Conservation (phyloP, 345 rosid species). For the Tarenaya hassleriana region DNA sequence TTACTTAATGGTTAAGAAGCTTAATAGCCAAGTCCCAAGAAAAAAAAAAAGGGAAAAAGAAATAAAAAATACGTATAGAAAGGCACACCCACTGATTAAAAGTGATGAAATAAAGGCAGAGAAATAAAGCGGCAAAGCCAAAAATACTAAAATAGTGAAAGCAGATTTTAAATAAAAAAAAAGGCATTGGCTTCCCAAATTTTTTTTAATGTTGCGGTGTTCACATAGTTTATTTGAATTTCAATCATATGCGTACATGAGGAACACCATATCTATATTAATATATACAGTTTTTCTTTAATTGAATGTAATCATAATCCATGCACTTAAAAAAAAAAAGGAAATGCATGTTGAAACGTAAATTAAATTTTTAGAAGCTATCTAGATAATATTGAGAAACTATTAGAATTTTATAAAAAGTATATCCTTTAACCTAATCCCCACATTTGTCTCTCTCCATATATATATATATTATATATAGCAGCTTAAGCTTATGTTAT, state of each 20-base stretch:
- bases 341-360: too few species aligned
- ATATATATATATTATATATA: too few species aligned
- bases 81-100: conserved; percentile 26
- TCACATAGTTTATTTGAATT: not conserved
- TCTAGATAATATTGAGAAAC: too few species aligned
- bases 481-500: not conserved
- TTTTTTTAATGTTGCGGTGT: conserved; percentile 11
- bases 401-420: too few species aligned
- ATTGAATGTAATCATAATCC: too few species aligned
- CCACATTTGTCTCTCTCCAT: too few species aligned
- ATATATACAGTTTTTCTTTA: too few species aligned
- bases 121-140: conserved; percentile 23
- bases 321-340: too few species aligned
- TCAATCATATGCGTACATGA: conserved; percentile 15
- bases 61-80: not conserved
- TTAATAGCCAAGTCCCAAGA: conserved; percentile 31
- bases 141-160: conserved; percentile 11
- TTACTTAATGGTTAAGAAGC: conserved; percentile 34
- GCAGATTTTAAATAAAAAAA: too few species aligned
- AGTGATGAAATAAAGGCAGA: conserved; percentile 23
- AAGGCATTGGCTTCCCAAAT: conserved; percentile 16
- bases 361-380: too few species aligned
- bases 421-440: too few species aligned
- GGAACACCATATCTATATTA: conserved; percentile 1
- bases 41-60: conserved; percentile 3